Base-by-base conservation (phyloP, 495 filamentous ascomycete genomes). In the Hapsidospora chrysogenum region DNA sequence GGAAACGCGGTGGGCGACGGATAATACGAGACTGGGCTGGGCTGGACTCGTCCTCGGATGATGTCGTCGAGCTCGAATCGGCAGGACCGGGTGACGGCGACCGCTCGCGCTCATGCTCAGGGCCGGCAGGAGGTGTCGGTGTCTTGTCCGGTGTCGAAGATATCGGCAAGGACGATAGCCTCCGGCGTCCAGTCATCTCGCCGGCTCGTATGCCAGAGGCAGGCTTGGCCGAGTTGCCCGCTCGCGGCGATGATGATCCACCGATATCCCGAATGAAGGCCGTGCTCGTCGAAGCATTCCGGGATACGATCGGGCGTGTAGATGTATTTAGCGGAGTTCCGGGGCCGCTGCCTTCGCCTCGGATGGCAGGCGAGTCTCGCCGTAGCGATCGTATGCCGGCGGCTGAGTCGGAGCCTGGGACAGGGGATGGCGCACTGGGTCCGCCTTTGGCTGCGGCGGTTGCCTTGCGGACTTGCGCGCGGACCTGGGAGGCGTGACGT, bases 381-480 rank as follows among this genome's bases (percentile, higher is more conserved):
- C 78, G 71, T 20, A 72, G 56, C 3, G 73, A 72, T 20, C 23
- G 23, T 26, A 11, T 30, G 76, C 65, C 52, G 25, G 57, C 61
- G 17, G 60, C 54, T 15, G 56, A 48, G 31, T 70, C 57, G 41
- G 65, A 47, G 11, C 64, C 54, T 27, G 69, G 60, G 22, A 68
- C 52, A 15, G 66, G 65, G n/a, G 62, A 67, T 0, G 64, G 64
- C 6, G 61, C 60, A 15, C 53, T 44, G 13, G 64, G 63, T 37
- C 68, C 67, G 6, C 23, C 23, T 19, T 62, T 66, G 13, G 53
- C 44, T 2, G 54, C 52, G 3, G 60, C 49, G 3, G 43, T 38
- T 19, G 79, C 76, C 56, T 76, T 87, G 33, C 77, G 70, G 70
- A 97, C 85, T 58, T 95, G 86, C 5, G 82, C 84, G 43, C 81